phyloP scores from a whole-genome alignment of 208 protist species.

The Giardia duodenalis region DNA sequence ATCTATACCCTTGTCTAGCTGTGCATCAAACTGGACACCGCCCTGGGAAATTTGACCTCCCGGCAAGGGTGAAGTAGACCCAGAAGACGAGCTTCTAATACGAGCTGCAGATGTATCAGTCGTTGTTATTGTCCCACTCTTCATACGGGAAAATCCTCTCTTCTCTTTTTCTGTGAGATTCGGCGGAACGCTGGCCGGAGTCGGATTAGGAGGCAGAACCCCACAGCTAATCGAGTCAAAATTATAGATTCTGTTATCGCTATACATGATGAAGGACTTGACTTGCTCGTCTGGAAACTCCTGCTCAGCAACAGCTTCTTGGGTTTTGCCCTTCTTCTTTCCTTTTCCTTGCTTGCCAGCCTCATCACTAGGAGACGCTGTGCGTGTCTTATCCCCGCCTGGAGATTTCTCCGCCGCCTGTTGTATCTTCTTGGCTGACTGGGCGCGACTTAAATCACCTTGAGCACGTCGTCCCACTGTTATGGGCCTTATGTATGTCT shows the following conservation, averaged over 20 bases:
- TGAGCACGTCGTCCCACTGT: neutral
- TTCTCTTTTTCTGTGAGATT: neutral
- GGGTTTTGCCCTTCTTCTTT: neutral
- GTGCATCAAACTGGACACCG: neutral
- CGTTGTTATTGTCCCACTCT: too few relatives aligned
- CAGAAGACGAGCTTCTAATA: too few relatives aligned
- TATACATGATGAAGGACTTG: neutral
- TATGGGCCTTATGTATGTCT: neutral
- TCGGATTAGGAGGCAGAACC: neutral
- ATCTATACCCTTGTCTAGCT: neutral
- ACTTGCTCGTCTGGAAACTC: neutral
- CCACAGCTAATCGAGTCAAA: neutral
- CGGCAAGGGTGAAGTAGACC: neutral
- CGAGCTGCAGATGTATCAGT: neutral
- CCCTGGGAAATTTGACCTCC: neutral
- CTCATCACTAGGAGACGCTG: neutral
- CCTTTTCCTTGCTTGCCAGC: neutral
- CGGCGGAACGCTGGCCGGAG: neutral
- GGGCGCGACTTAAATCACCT: too few relatives aligned
- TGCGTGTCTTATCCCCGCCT: neutral
- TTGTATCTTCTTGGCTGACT: too few relatives aligned
- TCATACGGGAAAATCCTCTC: neutral
- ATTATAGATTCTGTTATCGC: conserved; percentile 2
- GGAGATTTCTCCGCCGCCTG: neutral
- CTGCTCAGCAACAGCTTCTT: neutral